Base-by-base conservation (phyloP, 345 rosid species). In the Trapa bicornis region DNA sequence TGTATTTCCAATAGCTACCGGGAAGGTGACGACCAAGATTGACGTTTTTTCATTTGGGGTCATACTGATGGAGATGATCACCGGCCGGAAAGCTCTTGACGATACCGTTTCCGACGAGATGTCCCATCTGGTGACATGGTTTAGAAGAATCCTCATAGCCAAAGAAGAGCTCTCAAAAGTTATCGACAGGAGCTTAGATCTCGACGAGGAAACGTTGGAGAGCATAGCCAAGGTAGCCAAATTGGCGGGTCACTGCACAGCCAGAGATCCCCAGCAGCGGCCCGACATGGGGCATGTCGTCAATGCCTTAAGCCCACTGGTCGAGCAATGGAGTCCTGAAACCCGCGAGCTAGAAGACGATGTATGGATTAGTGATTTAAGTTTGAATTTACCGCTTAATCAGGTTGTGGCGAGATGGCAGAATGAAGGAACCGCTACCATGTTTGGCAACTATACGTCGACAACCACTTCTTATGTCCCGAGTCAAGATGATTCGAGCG, bases 211-310 rank as follows among this genome's bases (percentile, higher is more conserved):
- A 68, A 80, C 91, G 43, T 7, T 86, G 68, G 84, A 65, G 43
- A 86, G 85, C 78, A 82, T 92, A 33, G 57, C 56, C 72, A 83
- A 78, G 68, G 96, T 88, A n/a, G 89, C 86, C 11, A 89, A 92
- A 75, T 79, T 92, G 16, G 91, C 97, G 12, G 97, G 91, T 48
- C 96, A 92, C 36, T 92, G 97, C 85, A 92, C 98, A 12, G 85
- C 86, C 11, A 79, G 88, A 0, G 97, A 92, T 66, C 96, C 97
- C 12, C 62, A 72, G 52, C 98, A 85, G 66, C 80, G 96, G 78
- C 98, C 98, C 1, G 97, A 89, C 72, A 88, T 92, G 88, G 91
- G 97, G 13, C 96, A 89, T 32, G 96, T 87, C 0, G 98, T 92
- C 37, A 84, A 84, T 53, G 78, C 89, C 5, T 53, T 92, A 16